Evolutionary conservation across 2,329 filamentous ascomycete species (phyloP), one percentile per base, ranked within the genome.

Genomic region (Aspergillus ochraceus): DNA sequence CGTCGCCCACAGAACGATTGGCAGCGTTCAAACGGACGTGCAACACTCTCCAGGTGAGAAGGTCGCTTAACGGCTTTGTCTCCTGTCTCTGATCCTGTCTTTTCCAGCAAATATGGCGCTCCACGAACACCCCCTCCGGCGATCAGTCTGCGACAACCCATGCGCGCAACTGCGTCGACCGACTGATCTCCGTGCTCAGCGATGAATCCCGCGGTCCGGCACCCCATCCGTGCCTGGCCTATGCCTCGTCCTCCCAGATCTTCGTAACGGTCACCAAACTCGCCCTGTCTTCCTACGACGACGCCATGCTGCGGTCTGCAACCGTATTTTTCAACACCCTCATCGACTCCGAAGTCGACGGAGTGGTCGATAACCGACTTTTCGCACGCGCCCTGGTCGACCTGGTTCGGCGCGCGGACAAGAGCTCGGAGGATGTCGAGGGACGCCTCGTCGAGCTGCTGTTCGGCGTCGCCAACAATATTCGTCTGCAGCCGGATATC

Each of bases 381-480:
- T 99, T 99, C 74, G 92, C 95, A 2, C 86, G 88, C 59, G 94
- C 91, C 69, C 77, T 99, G 71, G 95, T 96, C 71, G 91, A 92
- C 67, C 85, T 99, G 60, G 84, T 97, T 54, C 86, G 92, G 61
- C 87, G 89, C 65, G 92, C 94, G 39, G 71, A 72, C 42, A 73
- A 72, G 45, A 88, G 90, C 4, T 87, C 89, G 42, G 84, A 88
- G 55, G 91, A 97, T 59, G 93, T 91, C 11, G 93, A 98, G 75
- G 90, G 90, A 10, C 88, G 92, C 60, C 88, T 98, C 52, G 91
- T 98, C 54, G 94, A 99, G 79, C 80, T 99, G 58, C 85, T 96
- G 49, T 99, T 99, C 79, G 96, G 94, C 63, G 93, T 99, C 66
- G 92, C 95, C 20, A 96, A 95, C 66, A 98, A 98, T 82, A 97